phyloP scores from a whole-genome alignment of 768 basidiomycete genomes.

The Lactarius sanguifluus region DNA sequence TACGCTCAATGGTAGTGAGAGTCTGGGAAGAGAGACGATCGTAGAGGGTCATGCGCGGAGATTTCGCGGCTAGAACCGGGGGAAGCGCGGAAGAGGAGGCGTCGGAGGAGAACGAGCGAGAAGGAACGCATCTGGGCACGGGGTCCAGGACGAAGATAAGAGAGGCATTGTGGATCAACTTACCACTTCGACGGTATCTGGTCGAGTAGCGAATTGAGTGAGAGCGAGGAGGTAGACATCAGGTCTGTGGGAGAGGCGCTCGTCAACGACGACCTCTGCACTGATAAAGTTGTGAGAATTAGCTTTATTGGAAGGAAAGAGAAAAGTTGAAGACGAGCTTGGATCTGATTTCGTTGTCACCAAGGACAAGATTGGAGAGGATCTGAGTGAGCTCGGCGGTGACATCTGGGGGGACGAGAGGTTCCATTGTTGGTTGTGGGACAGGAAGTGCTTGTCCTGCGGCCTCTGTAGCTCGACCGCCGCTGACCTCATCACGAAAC shows the following conservation, averaged over 20 bases:
- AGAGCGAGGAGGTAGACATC: slow-evolving; percentile 78
- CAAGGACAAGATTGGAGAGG: slow-evolving; percentile 78
- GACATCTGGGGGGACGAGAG: slow-evolving; percentile 57
- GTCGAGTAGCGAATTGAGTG: slow-evolving; percentile 73
- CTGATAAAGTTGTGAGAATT: slow-evolving; percentile 36
- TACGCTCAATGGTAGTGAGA: slow-evolving; percentile 65
- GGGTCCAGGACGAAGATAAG: not conserved
- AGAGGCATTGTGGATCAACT: slow-evolving; percentile 35
- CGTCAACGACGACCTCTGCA: slow-evolving; percentile 81
- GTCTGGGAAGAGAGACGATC: slow-evolving; percentile 72
- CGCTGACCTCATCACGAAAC: slow-evolving; percentile 6
- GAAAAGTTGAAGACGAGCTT: slow-evolving; percentile 43
- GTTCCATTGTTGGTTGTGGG: slow-evolving; percentile 20
- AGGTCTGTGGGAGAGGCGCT: slow-evolving; percentile 72
- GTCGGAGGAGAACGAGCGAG: slow-evolving; percentile 75
- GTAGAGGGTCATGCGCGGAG: slow-evolving; percentile 60
- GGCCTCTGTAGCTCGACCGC: too few species aligned
- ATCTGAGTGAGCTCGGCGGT: slow-evolving; percentile 78
- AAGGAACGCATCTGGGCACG: slow-evolving; percentile 74
- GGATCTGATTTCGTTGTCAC: slow-evolving; percentile 78
- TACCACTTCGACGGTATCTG: slow-evolving; percentile 73
- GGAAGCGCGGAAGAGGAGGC: slow-evolving; percentile 69
- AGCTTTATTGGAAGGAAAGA: slow-evolving; percentile 8
- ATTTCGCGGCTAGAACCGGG: slow-evolving; percentile 38
- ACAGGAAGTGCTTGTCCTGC: not conserved